Evolutionary conservation across 2,329 filamentous ascomycete species (phyloP), one percentile per base, ranked within the genome.

Genomic region (Leptographium procerum): DNA sequence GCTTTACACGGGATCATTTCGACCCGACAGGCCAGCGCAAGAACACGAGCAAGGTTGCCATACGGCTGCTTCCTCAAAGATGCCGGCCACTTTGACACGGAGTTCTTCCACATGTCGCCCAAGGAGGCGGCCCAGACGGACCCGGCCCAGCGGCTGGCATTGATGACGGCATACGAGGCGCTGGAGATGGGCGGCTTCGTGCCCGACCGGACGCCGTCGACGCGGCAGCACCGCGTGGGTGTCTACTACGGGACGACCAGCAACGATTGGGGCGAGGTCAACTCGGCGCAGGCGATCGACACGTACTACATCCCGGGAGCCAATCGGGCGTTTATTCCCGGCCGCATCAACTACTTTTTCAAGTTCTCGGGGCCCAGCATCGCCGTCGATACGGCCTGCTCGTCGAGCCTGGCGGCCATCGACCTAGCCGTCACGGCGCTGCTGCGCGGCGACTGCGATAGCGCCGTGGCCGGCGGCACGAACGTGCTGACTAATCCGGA

Each of bases 401-500:
- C 86, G 0, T 89, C 86, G 0, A 86, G 84, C 62, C 75, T 87
- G 16, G 84, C 86, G 3, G 86, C 86, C 0, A 84, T 91, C 47
- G 83, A 89, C 63, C 72, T 88, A 1, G 81, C 83, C n/a, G 91
- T 88, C 71, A 86, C 84, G 6, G 83, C 88, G 0, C 75, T 91
- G 7, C 86, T 85, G 80, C 79, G 81, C 4, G 83, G 85, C 56
- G 88, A 94, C 63, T 89, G 86, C 61, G 89, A 94, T 66, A 91
- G 86, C 16, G 89, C 88, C 1, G 83, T 90, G 33, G 86, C 87
- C 3, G 89, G 89, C 58, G 89, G 89, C 62, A 74, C 88, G n/a
- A 89, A 88, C 55, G 83, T 90, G 59, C 75, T 91, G 70, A 90
- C 87, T 54, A 89, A 89, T 70, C 86, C 88, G 0, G 87, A 91